Evolutionary conservation across 176 grass and related monocot genomes (phyloP).

Genomic region (Triticum turgidum): DNA sequence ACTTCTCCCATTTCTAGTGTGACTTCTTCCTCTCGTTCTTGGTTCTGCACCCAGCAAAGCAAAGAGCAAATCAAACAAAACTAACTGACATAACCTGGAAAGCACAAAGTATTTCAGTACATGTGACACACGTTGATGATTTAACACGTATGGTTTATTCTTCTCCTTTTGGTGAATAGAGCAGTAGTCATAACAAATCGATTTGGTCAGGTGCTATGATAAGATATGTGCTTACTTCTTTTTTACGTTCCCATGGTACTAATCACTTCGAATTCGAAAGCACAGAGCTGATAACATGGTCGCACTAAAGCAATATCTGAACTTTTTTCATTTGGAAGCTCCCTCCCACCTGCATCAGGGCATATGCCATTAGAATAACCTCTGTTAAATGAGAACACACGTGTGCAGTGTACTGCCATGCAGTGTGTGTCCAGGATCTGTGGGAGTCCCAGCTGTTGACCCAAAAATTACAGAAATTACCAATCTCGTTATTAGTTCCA

Average conservation of each 20-base stretch:
- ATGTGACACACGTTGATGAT: not conserved
- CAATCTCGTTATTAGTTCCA: not conserved
- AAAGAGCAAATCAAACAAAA: not conserved
- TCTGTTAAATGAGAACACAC: not conserved
- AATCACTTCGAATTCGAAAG: not conserved
- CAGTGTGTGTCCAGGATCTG: not conserved
- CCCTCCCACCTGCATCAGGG: not conserved
- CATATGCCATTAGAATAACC: not conserved
- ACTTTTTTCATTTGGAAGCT: not conserved
- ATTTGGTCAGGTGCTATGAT: not conserved
- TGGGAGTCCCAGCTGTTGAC: not conserved
- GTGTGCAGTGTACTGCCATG: conserved; percentile 4
- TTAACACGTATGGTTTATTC: not conserved
- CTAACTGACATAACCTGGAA: not conserved
- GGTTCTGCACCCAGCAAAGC: not conserved
- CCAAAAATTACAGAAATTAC: not conserved
- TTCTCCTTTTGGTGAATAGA: not conserved
- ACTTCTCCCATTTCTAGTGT: not conserved
- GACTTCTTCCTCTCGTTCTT: not conserved
- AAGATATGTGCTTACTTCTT: not conserved
- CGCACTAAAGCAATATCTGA: not conserved
- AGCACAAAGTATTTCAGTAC: not conserved
- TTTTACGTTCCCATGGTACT: not conserved
- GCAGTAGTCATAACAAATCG: not conserved
- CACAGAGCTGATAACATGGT: not conserved